Evolutionary conservation across 768 basidiomycete species (phyloP).

Genomic region (Auriscalpium microsporum): DNA sequence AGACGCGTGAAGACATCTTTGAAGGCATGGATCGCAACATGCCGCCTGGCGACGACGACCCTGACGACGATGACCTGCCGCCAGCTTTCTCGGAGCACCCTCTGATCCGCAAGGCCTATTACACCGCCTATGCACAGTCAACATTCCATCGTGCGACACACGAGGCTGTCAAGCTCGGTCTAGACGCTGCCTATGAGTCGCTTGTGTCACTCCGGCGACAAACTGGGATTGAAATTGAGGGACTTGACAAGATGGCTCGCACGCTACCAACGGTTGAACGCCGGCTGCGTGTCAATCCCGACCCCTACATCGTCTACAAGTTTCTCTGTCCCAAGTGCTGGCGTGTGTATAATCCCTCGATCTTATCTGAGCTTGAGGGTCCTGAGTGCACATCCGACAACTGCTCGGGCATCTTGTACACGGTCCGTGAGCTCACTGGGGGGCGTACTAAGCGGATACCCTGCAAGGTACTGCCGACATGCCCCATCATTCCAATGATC

Average conservation of each 20-base stretch:
- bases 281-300: not conserved
- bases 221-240: not conserved
- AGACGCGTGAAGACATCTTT: not conserved
- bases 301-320: not conserved
- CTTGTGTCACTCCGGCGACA: not conserved
- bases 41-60: not conserved
- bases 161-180: not conserved
- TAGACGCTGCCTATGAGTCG: not conserved
- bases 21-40: not conserved
- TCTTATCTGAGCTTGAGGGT: not conserved
- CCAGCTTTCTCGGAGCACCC: not conserved
- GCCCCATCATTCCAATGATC: too few species aligned
- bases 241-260: not conserved
- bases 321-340: not conserved
- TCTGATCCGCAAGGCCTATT: not conserved
- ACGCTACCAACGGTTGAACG: not conserved
- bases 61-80: not conserved
- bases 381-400: not conserved
- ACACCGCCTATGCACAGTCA: not conserved
- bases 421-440: not conserved
- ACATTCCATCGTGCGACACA: not conserved
- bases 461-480: too few species aligned
- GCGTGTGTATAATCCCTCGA: not conserved
- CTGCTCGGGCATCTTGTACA: not conserved
- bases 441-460: too few species aligned